Evolutionary conservation across 495 filamentous ascomycete genomes (phyloP), one percentile per base, ranked within the genome.

Genomic region (Talaromyces nanjingensis): DNA sequence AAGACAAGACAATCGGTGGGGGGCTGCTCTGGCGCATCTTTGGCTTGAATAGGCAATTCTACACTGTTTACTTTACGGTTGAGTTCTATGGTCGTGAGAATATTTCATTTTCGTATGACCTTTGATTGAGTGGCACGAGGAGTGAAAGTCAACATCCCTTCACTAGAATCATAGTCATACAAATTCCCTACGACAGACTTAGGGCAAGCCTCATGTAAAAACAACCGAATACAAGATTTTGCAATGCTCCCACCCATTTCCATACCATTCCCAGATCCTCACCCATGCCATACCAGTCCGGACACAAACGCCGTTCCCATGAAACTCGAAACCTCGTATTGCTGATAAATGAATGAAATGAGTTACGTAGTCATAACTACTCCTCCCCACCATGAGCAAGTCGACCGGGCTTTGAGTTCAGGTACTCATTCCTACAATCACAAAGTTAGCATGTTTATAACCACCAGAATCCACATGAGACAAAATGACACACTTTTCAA

Each of bases 341-440:
- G 16, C 42, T n/a, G 45, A 49, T 6, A 22, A 20, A 20, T 1
- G n/a, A 8, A 42, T 42, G 12, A 16, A 42, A 9, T 29, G 7
- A 60, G n/a, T 37, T 58, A 27, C 27, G 3, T 27, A 63, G 60
- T 27, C 25, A 22, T 59, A 70, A 73, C 77, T 79, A 80, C 67
- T 77, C 73, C 0, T 72, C 72, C 61, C 63, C 72, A 68, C 68
- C 70, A 72, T 76, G 74, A 20, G 71, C 70, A 60, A 84, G 78
- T 65, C 91, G 90, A 53, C 92, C 92, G 49, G 83, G 81, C 85
- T 97, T 97, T 70, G 90, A 94, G 84, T 96, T 94, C 68, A 94
- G 82, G 80, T 88, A 94, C 71, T 96, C 84, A 81, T 97, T 97
- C 75, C 92, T 96, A 68, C 4, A 20, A 52, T 18, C 25, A 18